Evolutionary conservation across 2,329 filamentous ascomycete species (phyloP), one percentile per base, ranked within the genome.

Genomic region (Sarocladium oryzae): DNA sequence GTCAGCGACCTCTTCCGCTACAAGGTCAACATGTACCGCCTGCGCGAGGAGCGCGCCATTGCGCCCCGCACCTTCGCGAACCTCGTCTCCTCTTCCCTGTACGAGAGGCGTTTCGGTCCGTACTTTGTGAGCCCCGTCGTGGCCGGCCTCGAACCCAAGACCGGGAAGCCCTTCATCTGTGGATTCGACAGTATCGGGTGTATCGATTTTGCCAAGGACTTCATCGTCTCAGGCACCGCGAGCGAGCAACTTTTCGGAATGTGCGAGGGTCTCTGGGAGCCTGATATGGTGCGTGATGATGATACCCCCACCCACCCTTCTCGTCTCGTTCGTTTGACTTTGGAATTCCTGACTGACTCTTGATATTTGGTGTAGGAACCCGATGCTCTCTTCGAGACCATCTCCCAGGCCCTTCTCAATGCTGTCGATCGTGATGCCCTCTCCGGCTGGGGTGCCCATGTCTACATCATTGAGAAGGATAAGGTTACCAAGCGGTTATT

Each of bases 401-500:
- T 97, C 67, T 97, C 93, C 45, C 93, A 99, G 74, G 85, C 92
- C 50, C 79, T 99, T 54, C 79, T 99, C 61, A 97, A 95, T 71
- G 93, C 93, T 54, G 89, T 97, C 53, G 93, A 99, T 72, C 82
- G 93, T 74, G 93, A 99, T 72, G 93, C 93, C 50, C 78, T 99
- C 57, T 96, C 92, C 33, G 93, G 93, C 58, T 97, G 93, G 93
- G 93, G 93, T 67, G 93, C 93, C 35, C 90, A 99, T 67, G 93
- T 99, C 61, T 99, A 97, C 76, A 95, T 99, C 66, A 95, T 99
- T 70, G 93, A 97, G 79, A 99, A 99, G 82, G 91, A 96, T 76
- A 97, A 97, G 87, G 89, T 99, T 57, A 97, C 93, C 65, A 96
- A 97, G 86, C 82, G 93, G 69, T 83, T 99, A 84, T 78, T 99